These are phyloP conservation scores for Rubus parviflorus DNA, from an alignment of 306 rosid genomes.

Conservation along the genomic window DNA sequence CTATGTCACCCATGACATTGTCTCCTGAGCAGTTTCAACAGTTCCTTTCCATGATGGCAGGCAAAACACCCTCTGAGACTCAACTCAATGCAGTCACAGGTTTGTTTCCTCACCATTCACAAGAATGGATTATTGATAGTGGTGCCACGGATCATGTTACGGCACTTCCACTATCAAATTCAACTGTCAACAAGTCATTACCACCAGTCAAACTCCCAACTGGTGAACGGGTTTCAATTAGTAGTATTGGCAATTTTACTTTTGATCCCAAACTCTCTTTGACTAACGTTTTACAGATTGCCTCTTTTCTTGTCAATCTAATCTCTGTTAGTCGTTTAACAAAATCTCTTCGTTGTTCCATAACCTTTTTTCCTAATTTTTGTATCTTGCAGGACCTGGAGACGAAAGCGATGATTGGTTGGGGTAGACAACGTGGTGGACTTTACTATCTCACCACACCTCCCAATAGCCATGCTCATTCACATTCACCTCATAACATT, in stretches of 20 bases:
- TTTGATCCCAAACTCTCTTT: not conserved
- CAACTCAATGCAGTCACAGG: not conserved
- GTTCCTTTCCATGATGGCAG: too few relatives aligned
- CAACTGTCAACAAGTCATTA: not conserved
- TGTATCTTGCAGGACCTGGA: not conserved
- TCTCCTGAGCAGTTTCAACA: too few relatives aligned
- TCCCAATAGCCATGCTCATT: too few relatives aligned
- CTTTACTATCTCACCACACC: too few relatives aligned
- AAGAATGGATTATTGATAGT: conserved; percentile 4
- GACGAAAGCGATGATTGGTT: not conserved
- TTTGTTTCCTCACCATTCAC: not conserved
- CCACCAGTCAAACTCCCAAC: not conserved
- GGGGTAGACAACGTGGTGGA: not conserved
- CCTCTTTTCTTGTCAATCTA: not conserved
- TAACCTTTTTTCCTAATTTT: not conserved
- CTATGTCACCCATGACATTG: too few relatives aligned
- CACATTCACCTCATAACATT: too few relatives aligned
- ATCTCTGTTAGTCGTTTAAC: not conserved
- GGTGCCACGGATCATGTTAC: not conserved
- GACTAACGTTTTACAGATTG: not conserved
- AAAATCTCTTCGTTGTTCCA: not conserved
- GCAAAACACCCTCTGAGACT: not conserved
- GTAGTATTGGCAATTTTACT: not conserved
- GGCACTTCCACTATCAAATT: too few relatives aligned
- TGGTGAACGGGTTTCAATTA: not conserved